A percentile compares a stretch with the other conserved stretches of the same genome.
Evolutionary conservation across 2,329 filamentous ascomycete species (phyloP).

Genomic region (Samsoniella hepiali): DNA sequence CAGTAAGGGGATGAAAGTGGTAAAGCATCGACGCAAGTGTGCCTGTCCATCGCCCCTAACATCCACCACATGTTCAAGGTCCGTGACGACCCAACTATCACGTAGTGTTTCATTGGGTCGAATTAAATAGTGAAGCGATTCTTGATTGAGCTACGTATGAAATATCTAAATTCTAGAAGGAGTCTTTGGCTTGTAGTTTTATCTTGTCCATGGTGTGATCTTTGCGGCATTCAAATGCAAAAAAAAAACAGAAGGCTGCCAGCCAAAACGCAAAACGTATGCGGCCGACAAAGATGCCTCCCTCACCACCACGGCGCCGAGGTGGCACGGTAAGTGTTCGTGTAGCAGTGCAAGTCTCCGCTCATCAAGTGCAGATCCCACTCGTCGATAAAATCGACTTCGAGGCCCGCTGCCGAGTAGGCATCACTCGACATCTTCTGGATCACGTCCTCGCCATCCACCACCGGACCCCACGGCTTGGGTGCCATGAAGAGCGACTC

Average conservation of each 20-base stretch:
- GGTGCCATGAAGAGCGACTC: neutral
- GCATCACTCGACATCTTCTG: conserved; percentile 20
- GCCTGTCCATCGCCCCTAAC: no score
- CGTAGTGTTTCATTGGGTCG: neutral
- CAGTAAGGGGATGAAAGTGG: no score
- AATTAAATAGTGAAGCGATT: neutral
- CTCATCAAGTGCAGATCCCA: conserved; percentile 24
- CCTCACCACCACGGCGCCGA: conserved; percentile 22
- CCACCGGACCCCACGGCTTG: neutral
- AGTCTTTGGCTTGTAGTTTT: no score
- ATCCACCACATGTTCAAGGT: no score
- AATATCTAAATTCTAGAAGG: neutral
- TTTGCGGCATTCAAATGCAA: neutral
- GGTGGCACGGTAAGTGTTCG: conserved; percentile 22
- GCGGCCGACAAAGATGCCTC: neutral
- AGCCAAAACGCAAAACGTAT: neutral
- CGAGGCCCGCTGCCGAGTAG: conserved; percentile 25
- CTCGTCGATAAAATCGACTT: conserved; percentile 28
- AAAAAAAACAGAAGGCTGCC: neutral
- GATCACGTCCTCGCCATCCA: neutral
- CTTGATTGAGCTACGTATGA: neutral
- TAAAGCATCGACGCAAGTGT: no score
- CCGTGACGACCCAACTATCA: neutral
- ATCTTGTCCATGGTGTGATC: neutral
- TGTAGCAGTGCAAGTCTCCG: conserved; percentile 30